Evolutionary conservation across 164 flowering plant genomes (phyloP), one percentile per base, ranked within the genome.

Genomic region (Protea cynaroides): DNA sequence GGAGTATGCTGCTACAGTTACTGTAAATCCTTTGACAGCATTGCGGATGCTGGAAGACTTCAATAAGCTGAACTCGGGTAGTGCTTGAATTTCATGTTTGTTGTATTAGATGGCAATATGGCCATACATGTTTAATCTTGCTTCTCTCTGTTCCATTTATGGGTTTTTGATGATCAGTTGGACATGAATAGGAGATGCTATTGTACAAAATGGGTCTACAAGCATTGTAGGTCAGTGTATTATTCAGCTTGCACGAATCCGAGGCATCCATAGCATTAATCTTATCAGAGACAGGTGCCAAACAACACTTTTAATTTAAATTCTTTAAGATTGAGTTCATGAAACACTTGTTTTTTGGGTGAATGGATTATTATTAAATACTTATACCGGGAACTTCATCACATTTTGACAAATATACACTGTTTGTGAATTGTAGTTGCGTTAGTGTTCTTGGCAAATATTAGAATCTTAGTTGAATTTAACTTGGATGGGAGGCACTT

Each of bases 131-230:
- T 14, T 65, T n/a, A 65, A 13, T 37, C n/a, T 44, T 58, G 29
- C 14, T 19, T 34, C 25, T 12, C 21, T 38, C 9, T 37, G 14
- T 54, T 52, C 14, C 18, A 57, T 69, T 65, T 53, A 36, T 21
- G 25, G 56, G 17, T 55, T 65, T 25, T 56, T 24, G 43, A 68
- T 72, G 50, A 73, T 66, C 23, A 50, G 34, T 54, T 67, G 47
- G 40, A 59, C 43, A 59, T 74, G 50, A 74, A 25, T 70, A 93
- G 97, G 98, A 56, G 96, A 88, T 78, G 64, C 86, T 64, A 69
- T 95, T 71, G 96, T 95, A 71, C 97, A 95, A 83, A 94, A 95
- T 82, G 99, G 99, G 58, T 90, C 99, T 19, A 95, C 99, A 56
- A 95, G 99, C 76, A 92, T 90, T 56, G 99, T 95, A 25, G 99